A percentile compares a stretch with the other conserved stretches of the same genome.
Evolutionary conservation across 805 yeast species (phyloP).

Genomic region (Schizosaccharomyces osmophilus): DNA sequence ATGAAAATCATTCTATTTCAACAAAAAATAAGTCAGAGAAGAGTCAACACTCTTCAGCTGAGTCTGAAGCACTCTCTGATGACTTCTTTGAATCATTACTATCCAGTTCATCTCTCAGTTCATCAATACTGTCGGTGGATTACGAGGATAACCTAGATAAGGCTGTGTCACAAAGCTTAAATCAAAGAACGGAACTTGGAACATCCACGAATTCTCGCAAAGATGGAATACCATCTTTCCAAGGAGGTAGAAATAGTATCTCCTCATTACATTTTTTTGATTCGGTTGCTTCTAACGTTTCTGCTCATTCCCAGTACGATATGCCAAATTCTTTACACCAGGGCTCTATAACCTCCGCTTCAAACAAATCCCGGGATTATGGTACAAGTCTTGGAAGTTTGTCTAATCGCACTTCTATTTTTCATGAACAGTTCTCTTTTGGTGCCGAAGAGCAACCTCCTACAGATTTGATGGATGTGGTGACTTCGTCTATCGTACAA

Average conservation of each 20-base stretch:
- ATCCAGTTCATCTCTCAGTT: not conserved
- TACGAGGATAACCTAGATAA: not conserved
- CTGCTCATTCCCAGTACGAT: not conserved
- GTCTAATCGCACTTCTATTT: not conserved
- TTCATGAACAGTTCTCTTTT: conserved; percentile 1
- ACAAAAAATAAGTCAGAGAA: no score
- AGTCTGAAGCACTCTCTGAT: not conserved
- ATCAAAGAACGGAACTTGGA: not conserved
- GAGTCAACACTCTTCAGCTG: no score
- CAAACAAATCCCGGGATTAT: not conserved
- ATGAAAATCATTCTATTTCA: no score
- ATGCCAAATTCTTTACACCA: not conserved
- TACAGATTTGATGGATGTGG: conserved; percentile 35
- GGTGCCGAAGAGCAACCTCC: conserved; percentile 41
- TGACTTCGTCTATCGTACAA: conserved; percentile 33
- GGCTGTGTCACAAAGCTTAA: not conserved
- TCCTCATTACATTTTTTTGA: not conserved
- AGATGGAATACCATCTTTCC: not conserved
- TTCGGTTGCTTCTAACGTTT: not conserved
- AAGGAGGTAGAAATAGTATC: not conserved
- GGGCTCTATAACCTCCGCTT: not conserved
- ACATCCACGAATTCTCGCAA: not conserved
- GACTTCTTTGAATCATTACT: not conserved
- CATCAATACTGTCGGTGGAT: not conserved
- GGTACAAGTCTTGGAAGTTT: not conserved